Conservation (phyloP, 2,329 filamentous ascomycete species). For the Lasiodiplodia hormozganensis region DNA sequence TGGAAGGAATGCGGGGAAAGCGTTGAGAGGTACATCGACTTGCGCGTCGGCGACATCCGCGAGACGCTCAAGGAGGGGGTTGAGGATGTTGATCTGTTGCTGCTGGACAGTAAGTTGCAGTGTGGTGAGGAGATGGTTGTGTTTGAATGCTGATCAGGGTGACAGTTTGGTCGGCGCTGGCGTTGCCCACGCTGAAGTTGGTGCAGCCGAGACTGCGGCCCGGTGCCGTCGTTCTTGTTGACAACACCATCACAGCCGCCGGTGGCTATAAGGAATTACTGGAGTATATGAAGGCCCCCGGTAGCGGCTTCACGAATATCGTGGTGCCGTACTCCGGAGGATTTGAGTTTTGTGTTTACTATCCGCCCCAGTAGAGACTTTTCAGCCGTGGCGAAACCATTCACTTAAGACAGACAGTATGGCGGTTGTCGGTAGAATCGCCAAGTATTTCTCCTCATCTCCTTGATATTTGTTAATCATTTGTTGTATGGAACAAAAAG, state of each 20-base stretch:
- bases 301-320: slow-evolving; percentile 58
- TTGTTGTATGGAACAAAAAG: too few relatives aligned
- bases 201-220: slow-evolving; percentile 54
- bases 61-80: slow-evolving; percentile 62
- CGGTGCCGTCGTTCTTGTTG: slow-evolving; percentile 58
- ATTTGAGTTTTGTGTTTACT: slow-evolving; percentile 50
- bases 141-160: background rate
- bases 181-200: slow-evolving; percentile 59
- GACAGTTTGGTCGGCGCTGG: slow-evolving; percentile 63
- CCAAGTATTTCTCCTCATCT: too few relatives aligned
- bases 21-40: slow-evolving; percentile 60
- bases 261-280: slow-evolving; percentile 57
- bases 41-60: slow-evolving; percentile 63
- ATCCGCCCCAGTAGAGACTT: background rate
- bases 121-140: slow-evolving; percentile 14
- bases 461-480: too few relatives aligned
- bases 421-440: too few relatives aligned
- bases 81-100: slow-evolving; percentile 61
- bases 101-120: slow-evolving; percentile 65
- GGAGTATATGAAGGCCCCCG: slow-evolving; percentile 52
- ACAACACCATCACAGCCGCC: slow-evolving; percentile 55
- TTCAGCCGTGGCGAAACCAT: too few relatives aligned
- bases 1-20: slow-evolving; percentile 61
- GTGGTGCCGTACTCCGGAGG: slow-evolving; percentile 59
- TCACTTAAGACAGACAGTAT: too few relatives aligned